Evolutionary conservation across 2,329 filamentous ascomycete species (phyloP).

Genomic region (Apiospora arundinis): DNA sequence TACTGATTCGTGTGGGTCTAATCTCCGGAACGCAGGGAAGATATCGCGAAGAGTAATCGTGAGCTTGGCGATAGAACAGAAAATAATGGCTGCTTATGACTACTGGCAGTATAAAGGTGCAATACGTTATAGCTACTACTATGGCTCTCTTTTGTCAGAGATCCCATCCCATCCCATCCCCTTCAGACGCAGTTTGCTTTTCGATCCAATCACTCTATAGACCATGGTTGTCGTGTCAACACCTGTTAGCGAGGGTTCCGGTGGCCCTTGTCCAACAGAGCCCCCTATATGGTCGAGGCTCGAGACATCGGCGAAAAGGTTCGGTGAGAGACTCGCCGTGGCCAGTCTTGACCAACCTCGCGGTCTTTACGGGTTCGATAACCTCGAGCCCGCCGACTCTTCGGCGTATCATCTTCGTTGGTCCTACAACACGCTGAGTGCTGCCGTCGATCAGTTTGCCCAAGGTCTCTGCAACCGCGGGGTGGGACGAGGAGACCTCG

Average conservation of each 20-base stretch:
- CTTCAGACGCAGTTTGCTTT: background rate
- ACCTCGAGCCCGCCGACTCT: background rate
- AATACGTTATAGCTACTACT: background rate
- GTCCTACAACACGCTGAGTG: background rate
- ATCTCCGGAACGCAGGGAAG: background rate
- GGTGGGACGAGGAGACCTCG: background rate
- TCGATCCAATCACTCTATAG: background rate
- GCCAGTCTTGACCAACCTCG: background rate
- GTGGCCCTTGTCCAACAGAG: background rate
- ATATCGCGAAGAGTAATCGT: background rate
- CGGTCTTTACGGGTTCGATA: background rate
- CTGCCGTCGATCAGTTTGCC: background rate
- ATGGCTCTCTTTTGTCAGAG: background rate
- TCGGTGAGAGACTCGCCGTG: background rate
- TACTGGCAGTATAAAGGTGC: background rate
- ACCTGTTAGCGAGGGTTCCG: background rate
- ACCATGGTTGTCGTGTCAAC: background rate
- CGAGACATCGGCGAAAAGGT: background rate
- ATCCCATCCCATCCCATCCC: background rate
- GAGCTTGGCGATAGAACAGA: background rate
- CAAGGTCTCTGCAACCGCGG: background rate
- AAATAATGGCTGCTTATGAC: background rate
- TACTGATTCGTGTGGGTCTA: no score
- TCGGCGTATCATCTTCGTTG: background rate
- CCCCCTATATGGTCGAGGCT: background rate